Evolutionary conservation across 495 filamentous ascomycete species (phyloP).

Genomic region (Podospora bellae-mahoneyi): DNA sequence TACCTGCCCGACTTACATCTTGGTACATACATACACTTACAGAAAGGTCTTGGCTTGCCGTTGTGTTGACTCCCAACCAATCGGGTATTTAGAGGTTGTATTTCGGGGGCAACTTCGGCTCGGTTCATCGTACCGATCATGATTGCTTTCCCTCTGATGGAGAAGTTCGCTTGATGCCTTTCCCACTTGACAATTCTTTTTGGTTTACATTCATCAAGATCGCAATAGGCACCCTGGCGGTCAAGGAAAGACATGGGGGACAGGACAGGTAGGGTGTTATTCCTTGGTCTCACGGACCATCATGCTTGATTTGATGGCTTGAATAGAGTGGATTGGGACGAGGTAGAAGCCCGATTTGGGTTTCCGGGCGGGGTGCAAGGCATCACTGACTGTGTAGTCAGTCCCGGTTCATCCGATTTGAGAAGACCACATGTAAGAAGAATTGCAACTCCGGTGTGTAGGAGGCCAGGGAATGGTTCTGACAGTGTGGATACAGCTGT

Average conservation of each 20-base stretch:
- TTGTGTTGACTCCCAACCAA: not conserved
- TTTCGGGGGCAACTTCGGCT: not conserved
- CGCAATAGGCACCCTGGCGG: not conserved
- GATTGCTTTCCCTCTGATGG: not conserved
- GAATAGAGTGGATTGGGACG: too few relatives aligned
- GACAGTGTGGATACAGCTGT: not conserved
- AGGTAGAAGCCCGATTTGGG: not conserved
- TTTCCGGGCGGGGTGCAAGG: too few relatives aligned
- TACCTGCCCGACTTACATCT: not conserved
- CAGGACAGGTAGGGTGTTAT: not conserved
- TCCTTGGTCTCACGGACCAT: not conserved
- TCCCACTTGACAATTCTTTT: not conserved
- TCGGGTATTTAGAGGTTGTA: constrained; percentile 2
- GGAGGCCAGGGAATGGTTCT: not conserved
- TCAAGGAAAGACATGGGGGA: not conserved
- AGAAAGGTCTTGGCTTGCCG: not conserved
- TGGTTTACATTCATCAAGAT: not conserved
- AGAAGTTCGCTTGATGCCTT: not conserved
- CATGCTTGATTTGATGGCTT: not conserved
- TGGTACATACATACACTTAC: not conserved
- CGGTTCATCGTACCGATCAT: constrained; percentile 5
- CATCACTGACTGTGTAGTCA: not conserved
- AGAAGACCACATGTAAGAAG: not conserved
- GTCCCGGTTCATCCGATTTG: not conserved
- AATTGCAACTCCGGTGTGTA: not conserved